Base-by-base conservation (phyloP, 441 rosid species). In the Eruca vesicaria region DNA sequence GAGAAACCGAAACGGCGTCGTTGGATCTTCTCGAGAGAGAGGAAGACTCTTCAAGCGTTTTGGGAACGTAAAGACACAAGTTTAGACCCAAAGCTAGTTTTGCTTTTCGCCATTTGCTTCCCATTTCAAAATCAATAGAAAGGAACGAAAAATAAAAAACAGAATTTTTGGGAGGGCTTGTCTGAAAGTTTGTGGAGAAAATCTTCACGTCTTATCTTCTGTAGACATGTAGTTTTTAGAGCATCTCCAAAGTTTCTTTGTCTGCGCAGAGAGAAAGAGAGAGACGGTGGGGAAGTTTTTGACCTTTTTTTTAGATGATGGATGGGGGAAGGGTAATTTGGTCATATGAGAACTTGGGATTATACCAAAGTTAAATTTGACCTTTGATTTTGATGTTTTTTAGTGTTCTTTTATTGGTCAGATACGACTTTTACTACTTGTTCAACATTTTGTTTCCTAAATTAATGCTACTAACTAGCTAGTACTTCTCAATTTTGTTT, bases 91-190 rank as follows among this genome's bases (percentile, higher is more conserved):
- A 81, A 78, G 98, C 97, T 32, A 84, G 66, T 82, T 92, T 96
- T 3, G 96, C 97, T 79, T 90, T 96, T 62, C 95, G 86, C 99
- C 99, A 93, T 83, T 86, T 94, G 77, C 97, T 89, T 38, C 87
- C 90, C 99, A 91, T 91, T 74, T 76, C 72, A 19, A 52, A 28
- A 71, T 9, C 76, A 12, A 23, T 15, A 38, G 21, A 55, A 16
- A 50, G 11, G 16, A 53, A 32, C 23, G 6, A 18, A 18, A 21
- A 6, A 73, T 1, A 31, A 55, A 63, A 35, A 9, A 19, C 14
- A 3, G 19, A 52, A 52, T 1, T 18, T 18, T 14, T 15, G 23
- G 2, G 69, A 15, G 19, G 48, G 18, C 38, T 26, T 26, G 15
- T 55, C 50, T 57, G 63, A 56, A 29, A 41, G 21, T 56, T 23